Conservation (phyloP, 306 rosid genomes). For the Pterocarpus santalinus region DNA sequence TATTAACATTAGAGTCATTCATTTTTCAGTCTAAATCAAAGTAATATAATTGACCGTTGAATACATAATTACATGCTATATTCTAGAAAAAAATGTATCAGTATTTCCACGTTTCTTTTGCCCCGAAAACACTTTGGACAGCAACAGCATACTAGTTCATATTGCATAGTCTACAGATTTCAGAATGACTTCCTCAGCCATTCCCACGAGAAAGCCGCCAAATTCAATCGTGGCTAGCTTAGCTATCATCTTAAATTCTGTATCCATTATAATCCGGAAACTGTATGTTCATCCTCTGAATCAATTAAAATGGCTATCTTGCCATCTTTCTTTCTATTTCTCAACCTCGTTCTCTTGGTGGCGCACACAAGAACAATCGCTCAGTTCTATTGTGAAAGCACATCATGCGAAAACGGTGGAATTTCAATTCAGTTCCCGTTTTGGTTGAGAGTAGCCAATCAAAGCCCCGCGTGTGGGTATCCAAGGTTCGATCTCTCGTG, state of each 20-base stretch:
- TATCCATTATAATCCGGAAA: neutral
- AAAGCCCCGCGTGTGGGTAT: constrained; percentile 27
- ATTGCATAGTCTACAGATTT: too few species aligned
- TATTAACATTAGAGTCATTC: neutral
- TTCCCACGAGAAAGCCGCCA: neutral
- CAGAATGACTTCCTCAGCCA: neutral
- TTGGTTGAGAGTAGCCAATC: neutral
- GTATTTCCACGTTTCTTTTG: neutral
- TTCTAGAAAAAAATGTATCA: too few species aligned
- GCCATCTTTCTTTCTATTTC: neutral
- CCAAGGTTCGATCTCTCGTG: constrained; percentile 47
- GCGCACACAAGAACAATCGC: neutral
- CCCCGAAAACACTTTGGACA: neutral
- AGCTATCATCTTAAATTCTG: neutral
- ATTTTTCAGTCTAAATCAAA: neutral
- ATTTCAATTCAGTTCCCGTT: constrained; percentile 40
- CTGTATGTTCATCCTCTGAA: neutral
- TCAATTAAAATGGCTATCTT: constrained; percentile 16
- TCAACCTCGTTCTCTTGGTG: neutral
- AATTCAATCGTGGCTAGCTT: neutral
- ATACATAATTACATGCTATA: too few species aligned
- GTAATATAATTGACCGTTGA: neutral
- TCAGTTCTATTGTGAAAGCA: neutral
- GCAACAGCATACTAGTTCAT: neutral
- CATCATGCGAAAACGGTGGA: constrained; percentile 1